Conservation (phyloP, 257 asterid species). For the Jacaranda mimosifolia region DNA sequence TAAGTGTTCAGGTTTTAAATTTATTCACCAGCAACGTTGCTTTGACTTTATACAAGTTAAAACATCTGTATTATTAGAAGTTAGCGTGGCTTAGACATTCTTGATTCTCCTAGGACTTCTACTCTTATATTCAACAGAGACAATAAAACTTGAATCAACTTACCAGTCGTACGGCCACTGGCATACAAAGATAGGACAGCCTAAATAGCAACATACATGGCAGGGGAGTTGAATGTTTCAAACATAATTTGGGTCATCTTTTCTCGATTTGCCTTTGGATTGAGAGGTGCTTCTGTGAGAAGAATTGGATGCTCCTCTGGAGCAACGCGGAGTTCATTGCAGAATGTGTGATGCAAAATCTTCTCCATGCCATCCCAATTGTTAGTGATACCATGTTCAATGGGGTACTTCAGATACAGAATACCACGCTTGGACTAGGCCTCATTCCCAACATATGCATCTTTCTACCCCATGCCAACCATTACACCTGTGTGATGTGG, state of each 20-base stretch:
- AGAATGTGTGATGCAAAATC: conserved; percentile 58
- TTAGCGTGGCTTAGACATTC: neutral
- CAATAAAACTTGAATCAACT: conserved; percentile 5
- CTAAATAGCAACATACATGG: conserved; percentile 58
- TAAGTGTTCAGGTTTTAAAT: too few species aligned
- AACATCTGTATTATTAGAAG: neutral
- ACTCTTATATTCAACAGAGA: neutral
- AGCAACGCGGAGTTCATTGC: conserved; percentile 54
- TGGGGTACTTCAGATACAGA: conserved; percentile 50
- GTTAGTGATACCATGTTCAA: conserved; percentile 53
- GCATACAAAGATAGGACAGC: conserved; percentile 58
- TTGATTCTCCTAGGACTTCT: neutral
- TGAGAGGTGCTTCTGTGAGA: conserved; percentile 57
- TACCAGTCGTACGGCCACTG: conserved; percentile 56
- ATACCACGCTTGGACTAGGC: conserved; percentile 57
- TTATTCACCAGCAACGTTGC: neutral
- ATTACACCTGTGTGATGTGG: conserved; percentile 62
- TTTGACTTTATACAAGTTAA: neutral
- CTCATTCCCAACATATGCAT: conserved; percentile 55
- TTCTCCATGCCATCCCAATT: conserved; percentile 60
- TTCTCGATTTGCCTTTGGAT: conserved; percentile 57
- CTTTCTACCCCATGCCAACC: conserved; percentile 61
- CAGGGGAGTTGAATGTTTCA: conserved; percentile 54
- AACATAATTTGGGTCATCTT: conserved; percentile 60
- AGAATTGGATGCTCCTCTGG: conserved; percentile 59